These are phyloP conservation scores for Syncephalastrum monosporum DNA, from an alignment of 371 early-diverging fungal genomes.

Conservation along the genomic window DNA sequence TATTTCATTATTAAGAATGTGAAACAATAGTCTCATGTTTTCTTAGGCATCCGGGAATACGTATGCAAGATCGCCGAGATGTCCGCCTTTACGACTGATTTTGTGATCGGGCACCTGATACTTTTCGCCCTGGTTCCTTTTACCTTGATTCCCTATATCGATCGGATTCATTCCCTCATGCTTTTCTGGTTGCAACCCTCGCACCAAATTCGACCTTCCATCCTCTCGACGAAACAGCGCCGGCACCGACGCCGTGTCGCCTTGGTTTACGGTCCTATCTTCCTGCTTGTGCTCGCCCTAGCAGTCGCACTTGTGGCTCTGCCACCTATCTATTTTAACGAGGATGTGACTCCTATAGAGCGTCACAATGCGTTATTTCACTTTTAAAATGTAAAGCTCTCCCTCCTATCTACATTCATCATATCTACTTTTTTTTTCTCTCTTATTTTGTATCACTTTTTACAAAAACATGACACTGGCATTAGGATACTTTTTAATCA, in stretches of 20 bases:
- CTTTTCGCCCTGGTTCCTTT: conserved; percentile 71
- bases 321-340: conserved; percentile 16
- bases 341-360: conserved; percentile 1
- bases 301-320: conserved; percentile 14
- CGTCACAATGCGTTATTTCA: too few species aligned
- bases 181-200: conserved; percentile 82
- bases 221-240: conserved; percentile 68
- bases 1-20: too few species aligned
- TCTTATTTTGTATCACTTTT: background rate
- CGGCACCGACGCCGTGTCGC: conserved; percentile 59
- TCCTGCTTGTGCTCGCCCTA: conserved; percentile 48
- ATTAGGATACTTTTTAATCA: too few species aligned
- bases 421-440: background rate
- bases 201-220: conserved; percentile 74
- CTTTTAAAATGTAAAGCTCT: background rate
- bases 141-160: conserved; percentile 71
- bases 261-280: conserved; percentile 63
- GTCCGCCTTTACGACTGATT: conserved; percentile 81
- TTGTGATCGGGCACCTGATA: conserved; percentile 76
- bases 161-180: conserved; percentile 79
- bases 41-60: conserved; percentile 72
- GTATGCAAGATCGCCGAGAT: conserved; percentile 86
- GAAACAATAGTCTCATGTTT: background rate
- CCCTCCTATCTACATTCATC: background rate
- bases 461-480: too few species aligned